phyloP scores from a whole-genome alignment of 1,139 yeast genomes.

The Casaregolazyma lundiana region DNA sequence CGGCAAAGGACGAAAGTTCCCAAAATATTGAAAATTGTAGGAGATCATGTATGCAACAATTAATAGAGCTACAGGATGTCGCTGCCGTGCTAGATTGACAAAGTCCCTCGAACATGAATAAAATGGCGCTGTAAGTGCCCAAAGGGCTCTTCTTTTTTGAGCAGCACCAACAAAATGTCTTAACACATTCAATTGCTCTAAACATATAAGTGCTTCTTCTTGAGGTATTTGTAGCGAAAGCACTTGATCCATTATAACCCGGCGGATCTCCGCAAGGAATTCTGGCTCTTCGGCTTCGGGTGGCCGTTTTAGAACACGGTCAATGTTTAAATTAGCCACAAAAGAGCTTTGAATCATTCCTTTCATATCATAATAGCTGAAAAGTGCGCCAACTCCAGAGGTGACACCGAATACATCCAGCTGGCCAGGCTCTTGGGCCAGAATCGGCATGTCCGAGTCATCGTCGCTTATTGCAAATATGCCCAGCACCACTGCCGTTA shows the following conservation, averaged over 20 bases:
- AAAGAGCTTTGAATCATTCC: slow-evolving; percentile 3
- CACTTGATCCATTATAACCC: neutral
- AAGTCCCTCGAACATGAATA: neutral
- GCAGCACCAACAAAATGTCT: neutral
- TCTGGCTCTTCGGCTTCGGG: neutral
- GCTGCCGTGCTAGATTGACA: neutral
- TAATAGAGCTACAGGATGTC: slow-evolving; percentile 4
- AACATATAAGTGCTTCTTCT: slow-evolving; percentile 2
- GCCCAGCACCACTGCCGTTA: slow-evolving; percentile 4
- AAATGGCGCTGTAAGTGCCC: slow-evolving; percentile 4
- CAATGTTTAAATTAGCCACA: neutral
- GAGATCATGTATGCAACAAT: slow-evolving; percentile 2
- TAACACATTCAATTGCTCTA: neutral
- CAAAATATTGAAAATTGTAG: neutral
- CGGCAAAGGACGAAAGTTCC: neutral
- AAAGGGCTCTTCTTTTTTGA: neutral
- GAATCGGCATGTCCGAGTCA: neutral
- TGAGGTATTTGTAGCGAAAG: neutral
- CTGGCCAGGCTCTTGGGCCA: slow-evolving; percentile 1
- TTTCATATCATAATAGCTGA: neutral
- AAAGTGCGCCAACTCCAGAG: slow-evolving; percentile 1
- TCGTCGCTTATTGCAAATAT: slow-evolving; percentile 1
- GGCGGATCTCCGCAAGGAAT: slow-evolving; percentile 1
- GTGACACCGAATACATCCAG: slow-evolving; percentile 4
- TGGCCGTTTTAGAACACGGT: neutral